These are phyloP conservation scores for Oenanthe sinensis DNA, from an alignment of 129 eudicot species.

Conservation along the genomic window DNA sequence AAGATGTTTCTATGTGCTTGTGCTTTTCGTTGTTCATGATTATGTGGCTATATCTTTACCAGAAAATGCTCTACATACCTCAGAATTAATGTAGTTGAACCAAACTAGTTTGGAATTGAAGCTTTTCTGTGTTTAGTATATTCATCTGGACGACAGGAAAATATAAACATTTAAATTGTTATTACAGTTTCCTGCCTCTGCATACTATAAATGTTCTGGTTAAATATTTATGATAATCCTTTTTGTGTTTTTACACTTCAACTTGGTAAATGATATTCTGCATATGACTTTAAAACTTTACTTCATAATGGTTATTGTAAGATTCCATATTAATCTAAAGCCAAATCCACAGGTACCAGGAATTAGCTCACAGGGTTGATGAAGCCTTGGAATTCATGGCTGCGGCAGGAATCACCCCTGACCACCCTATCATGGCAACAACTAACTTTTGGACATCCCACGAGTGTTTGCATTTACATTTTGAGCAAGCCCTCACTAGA, in stretches of 20 bases:
- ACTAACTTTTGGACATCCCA: slow-evolving; percentile 4
- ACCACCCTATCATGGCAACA: slow-evolving; percentile 4
- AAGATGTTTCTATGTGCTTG: background rate
- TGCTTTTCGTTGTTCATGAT: background rate
- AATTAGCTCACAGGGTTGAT: background rate
- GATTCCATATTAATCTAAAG: background rate
- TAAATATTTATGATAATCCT: background rate
- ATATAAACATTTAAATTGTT: background rate
- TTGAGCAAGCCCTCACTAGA: slow-evolving; percentile 3
- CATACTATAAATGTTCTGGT: background rate
- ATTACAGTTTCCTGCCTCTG: background rate
- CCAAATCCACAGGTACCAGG: background rate
- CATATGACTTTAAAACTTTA: background rate
- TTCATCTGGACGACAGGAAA: background rate
- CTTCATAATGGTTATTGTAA: background rate
- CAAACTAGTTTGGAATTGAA: background rate
- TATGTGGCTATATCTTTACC: background rate
- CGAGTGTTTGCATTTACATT: slow-evolving; percentile 1
- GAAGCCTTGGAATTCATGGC: background rate
- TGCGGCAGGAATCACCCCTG: slow-evolving; percentile 6
- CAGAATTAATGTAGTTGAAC: background rate
- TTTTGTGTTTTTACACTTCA: background rate
- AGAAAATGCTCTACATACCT: background rate
- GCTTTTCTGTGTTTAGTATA: background rate
- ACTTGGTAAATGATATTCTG: background rate